Base-by-base conservation (phyloP, 306 rosid species). In the Crataegus laevigata region DNA sequence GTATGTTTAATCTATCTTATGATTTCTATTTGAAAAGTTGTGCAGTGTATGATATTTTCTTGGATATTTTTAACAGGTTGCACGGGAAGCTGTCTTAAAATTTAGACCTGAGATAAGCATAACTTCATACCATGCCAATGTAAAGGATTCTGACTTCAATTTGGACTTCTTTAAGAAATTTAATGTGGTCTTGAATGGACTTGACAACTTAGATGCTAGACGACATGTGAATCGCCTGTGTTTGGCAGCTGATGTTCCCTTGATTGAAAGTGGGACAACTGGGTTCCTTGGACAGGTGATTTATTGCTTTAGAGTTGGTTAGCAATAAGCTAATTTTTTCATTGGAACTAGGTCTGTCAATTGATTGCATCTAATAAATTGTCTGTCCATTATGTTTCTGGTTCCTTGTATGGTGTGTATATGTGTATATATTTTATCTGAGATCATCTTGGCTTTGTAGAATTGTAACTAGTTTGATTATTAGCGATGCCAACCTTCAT, bases 221-320 rank as follows among this genome's bases (percentile, higher is more conserved):
- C 87, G 99, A 62, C 98, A 96, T 81, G 99, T 96, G 66, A 96
- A 96, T 82, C 99, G 99, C 29, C 76, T 96, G 63, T 89, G 98
- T 87, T 85, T 96, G 91, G 97, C 98, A 77, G 97, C 99, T 84
- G 82, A 89, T 67, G 96, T 96, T 74, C 97, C 99, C 68, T 78
- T 96, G 76, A 94, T 96, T 77, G 99, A 92, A 87, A 96, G 99
- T 88, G 99, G 99, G 79, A 96, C 99, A 43, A 96, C 99, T 83
- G 99, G 99, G 71, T 96, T 96, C 85, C 99, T 96, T 75, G 99
- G 99, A 61, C 99, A 96, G 99, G 99, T 96, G 43, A 80, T 34
- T 77, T 75, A 40, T 61, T 77, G 72, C 34, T 77, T 59, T 69
- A 75, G 73, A 75, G 38, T 72, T 78, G 57, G 66, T 57, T 70